These are phyloP conservation scores for Fusarium sp. DNA, from an alignment of 2,329 filamentous ascomycete species.

Conservation along the genomic window DNA sequence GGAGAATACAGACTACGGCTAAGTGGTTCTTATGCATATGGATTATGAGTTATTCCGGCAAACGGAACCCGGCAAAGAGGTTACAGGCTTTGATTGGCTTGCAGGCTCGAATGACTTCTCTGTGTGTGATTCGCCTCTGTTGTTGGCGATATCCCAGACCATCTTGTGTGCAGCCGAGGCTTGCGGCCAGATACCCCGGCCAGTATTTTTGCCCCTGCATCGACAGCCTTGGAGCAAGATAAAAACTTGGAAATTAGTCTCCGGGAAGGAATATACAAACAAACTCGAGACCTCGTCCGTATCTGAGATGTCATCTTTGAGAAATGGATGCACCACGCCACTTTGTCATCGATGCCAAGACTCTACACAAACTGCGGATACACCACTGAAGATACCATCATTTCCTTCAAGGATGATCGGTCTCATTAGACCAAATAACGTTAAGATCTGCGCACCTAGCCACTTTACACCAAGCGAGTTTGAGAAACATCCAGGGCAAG, in stretches of 20 bases:
- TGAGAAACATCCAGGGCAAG: no score
- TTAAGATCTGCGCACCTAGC: background rate
- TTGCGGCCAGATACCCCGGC: no score
- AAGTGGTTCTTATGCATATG: slow-evolving; percentile 7
- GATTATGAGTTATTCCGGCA: background rate
- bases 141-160: no score
- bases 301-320: slow-evolving; percentile 15
- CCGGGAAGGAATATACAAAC: background rate
- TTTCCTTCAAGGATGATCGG: background rate
- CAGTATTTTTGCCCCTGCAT: background rate
- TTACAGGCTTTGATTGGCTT: background rate
- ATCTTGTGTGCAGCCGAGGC: background rate
- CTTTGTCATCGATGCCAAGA: slow-evolving; percentile 3
- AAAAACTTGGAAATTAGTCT: background rate
- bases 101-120: background rate
- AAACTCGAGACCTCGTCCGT: background rate
- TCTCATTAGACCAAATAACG: background rate
- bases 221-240: background rate
- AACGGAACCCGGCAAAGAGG: background rate
- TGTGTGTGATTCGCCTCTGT: no score
- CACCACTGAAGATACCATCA: background rate
- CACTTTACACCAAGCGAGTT: no score
- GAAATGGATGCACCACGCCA: background rate
- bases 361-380: background rate
- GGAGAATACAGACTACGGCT: background rate